phyloP scores from a whole-genome alignment of 805 yeast genomes.

The Pichia heedii region DNA sequence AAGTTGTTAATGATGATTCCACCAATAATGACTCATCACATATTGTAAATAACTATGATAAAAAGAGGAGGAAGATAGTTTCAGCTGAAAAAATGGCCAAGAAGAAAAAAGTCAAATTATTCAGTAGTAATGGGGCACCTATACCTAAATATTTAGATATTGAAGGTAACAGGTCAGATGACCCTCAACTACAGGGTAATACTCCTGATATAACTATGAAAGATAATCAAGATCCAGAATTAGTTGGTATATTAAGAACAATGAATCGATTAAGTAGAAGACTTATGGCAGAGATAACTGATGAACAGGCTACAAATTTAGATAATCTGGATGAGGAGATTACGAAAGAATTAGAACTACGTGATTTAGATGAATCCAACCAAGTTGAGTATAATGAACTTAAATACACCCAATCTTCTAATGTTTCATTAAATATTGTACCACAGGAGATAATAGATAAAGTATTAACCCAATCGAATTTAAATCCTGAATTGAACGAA shows the following conservation, averaged over 20 bases:
- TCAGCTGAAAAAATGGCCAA: conserved; percentile 18
- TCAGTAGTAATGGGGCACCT: conserved; percentile 31
- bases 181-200: conserved; percentile 67
- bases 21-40: conserved; percentile 2
- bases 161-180: conserved; percentile 73
- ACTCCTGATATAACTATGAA: conserved; percentile 86
- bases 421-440: conserved; percentile 18
- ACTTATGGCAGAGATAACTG: conserved; percentile 54
- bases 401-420: conserved; percentile 23
- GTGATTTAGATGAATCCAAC: conserved; percentile 42
- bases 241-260: conserved; percentile 68
- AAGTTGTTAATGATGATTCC: conserved; percentile 28
- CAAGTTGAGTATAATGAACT: conserved; percentile 46
- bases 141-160: conserved; percentile 71
- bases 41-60: not conserved
- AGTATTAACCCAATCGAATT: conserved; percentile 18
- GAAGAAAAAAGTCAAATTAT: conserved; percentile 26
- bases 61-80: conserved; percentile 7
- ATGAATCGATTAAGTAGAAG: conserved; percentile 84
- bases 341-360: conserved; percentile 38
- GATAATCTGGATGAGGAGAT: conserved; percentile 28
- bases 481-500: conserved; percentile 20
- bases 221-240: conserved; percentile 51
- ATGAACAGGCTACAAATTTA: conserved; percentile 27
- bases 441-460: conserved; percentile 18